phyloP scores from a whole-genome alignment of 495 filamentous ascomycete genomes.

The Annulohypoxylon moriforme region DNA sequence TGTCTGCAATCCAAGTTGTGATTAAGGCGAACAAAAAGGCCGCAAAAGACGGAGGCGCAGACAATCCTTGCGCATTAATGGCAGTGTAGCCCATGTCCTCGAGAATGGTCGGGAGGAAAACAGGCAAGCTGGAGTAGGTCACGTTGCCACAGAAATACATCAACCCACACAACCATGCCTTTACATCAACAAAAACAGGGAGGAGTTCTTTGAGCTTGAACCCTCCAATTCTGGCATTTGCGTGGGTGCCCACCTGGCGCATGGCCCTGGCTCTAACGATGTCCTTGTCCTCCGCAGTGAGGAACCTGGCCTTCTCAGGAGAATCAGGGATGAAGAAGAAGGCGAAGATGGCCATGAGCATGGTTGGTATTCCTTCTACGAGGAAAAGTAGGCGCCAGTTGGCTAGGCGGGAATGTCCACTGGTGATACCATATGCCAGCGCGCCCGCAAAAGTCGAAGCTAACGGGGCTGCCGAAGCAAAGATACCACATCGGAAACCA shows the following conservation, averaged over 20 bases:
- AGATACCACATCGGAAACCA: slow-evolving; percentile 77
- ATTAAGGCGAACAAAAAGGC: slow-evolving; percentile 73
- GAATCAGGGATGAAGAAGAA: slow-evolving; percentile 78
- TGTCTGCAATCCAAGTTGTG: slow-evolving; percentile 76
- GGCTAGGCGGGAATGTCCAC: slow-evolving; percentile 69
- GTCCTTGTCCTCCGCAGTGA: slow-evolving; percentile 74
- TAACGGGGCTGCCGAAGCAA: slow-evolving; percentile 76
- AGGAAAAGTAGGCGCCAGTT: slow-evolving; percentile 83
- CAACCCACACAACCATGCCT: slow-evolving; percentile 54
- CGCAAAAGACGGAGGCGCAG: slow-evolving; percentile 79
- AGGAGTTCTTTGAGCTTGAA: slow-evolving; percentile 68
- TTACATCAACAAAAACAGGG: slow-evolving; percentile 65
- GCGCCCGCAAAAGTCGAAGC: slow-evolving; percentile 83
- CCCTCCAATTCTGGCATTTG: slow-evolving; percentile 54
- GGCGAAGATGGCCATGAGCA: slow-evolving; percentile 68
- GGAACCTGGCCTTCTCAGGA: slow-evolving; percentile 71
- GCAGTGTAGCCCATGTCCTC: slow-evolving; percentile 78
- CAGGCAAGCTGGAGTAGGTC: slow-evolving; percentile 78
- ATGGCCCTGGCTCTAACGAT: slow-evolving; percentile 71
- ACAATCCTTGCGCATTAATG: slow-evolving; percentile 79
- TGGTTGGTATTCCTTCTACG: slow-evolving; percentile 78
- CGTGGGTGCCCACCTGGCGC: slow-evolving; percentile 67
- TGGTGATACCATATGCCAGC: slow-evolving; percentile 81
- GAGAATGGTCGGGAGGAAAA: slow-evolving; percentile 84
- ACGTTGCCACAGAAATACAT: slow-evolving; percentile 64